A percentile compares a stretch with the other conserved stretches of the same genome.
These are phyloP conservation scores for Solidago caesia DNA, from an alignment of 129 eudicot species.

Conservation along the genomic window DNA sequence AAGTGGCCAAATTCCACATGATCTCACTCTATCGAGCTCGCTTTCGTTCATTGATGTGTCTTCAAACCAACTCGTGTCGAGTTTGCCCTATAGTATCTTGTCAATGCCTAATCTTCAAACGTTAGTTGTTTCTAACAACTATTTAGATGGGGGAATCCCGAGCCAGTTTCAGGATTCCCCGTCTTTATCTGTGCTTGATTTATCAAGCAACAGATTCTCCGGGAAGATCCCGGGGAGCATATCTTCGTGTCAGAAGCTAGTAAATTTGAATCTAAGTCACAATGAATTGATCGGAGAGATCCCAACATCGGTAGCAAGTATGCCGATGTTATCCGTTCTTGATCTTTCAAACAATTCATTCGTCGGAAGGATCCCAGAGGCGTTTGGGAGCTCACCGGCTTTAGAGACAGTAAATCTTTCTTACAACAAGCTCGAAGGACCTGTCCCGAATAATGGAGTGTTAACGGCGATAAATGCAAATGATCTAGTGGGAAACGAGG, in stretches of 20 bases:
- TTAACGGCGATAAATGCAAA: constrained; percentile 48
- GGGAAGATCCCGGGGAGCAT: constrained; percentile 65
- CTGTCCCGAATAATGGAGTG: constrained; percentile 65
- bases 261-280: constrained; percentile 53
- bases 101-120: constrained; percentile 67
- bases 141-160: constrained; percentile 57
- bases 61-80: constrained; percentile 48
- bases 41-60: constrained; percentile 76
- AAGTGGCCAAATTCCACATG: constrained; percentile 63
- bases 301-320: constrained; percentile 52
- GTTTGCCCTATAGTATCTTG: constrained; percentile 58
- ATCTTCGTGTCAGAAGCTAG: constrained; percentile 73
- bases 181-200: constrained; percentile 65
- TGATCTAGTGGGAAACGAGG: constrained; percentile 53
- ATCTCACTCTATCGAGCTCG: constrained; percentile 53
- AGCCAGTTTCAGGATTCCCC: constrained; percentile 71
- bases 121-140: constrained; percentile 60
- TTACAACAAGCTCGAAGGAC: constrained; percentile 80
- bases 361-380: constrained; percentile 59
- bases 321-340: constrained; percentile 68
- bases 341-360: constrained; percentile 78
- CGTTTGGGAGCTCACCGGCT: constrained; percentile 69
- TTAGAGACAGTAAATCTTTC: constrained; percentile 72
- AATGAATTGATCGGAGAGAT: constrained; percentile 71
- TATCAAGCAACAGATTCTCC: constrained; percentile 58